Evolutionary conservation across 805 yeast species (phyloP), one percentile per base, ranked within the genome.

Genomic region (Saturnispora bothae): DNA sequence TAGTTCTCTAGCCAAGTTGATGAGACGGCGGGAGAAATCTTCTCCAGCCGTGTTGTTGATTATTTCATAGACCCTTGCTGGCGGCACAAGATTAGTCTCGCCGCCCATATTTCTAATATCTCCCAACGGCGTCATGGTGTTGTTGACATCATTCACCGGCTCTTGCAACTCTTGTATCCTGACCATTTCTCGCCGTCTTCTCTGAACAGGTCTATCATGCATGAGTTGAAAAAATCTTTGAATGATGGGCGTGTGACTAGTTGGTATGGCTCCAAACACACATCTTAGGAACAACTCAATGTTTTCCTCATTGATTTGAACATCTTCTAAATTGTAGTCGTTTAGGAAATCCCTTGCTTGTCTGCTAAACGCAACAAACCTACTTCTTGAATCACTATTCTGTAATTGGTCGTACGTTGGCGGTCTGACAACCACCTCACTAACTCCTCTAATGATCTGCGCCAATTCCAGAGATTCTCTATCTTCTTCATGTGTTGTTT

Each of bases 181-280:
- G 9, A 36, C 18, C 12, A 40, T 38, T 23, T 42, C 31, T 9
- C 44, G 31, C 21, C 34, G 29, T 15, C 47, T 33, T 28, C 34
- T 28, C 33, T 40, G 36, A 7, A 35, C 46, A 6, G 50, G 43
- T 34, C 47, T 42, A 28, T 36, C 41, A 32, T 49, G 48, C 42
- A 48, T 43, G 33, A 52, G 29, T 34, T 54, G 58, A 43, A 56
- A 57, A 39, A 57, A 56, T 33, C 60, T 38, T 41, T 57, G 60
- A 21, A 56, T 48, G 27, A 54, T 41, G 15, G 60, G 56, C 12
- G 53, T 48, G 34, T 55, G 54, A 25, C 49, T 53, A 14, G 51
- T 50, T 21, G 58, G 59, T 5, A 54, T 41, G 15, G 57, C 47
- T 3, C 51, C 45, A 37, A 57, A 53, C 3, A 57, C 57, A 41